These are phyloP conservation scores for Ophiostoma triangulosporum DNA, from an alignment of 2,329 filamentous ascomycete species.

Conservation along the genomic window DNA sequence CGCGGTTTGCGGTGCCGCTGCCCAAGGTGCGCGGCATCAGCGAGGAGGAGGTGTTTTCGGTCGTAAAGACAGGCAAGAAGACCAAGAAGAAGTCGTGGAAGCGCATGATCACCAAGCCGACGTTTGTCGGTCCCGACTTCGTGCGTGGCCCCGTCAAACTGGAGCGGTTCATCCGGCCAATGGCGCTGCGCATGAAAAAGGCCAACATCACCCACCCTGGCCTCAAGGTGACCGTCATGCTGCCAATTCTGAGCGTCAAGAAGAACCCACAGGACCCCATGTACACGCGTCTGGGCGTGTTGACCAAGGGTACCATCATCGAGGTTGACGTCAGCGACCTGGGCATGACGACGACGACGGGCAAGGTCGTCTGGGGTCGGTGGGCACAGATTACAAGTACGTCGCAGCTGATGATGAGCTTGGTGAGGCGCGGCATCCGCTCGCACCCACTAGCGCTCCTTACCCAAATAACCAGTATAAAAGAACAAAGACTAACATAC, in stretches of 20 bases:
- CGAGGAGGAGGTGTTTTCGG: constrained; percentile 76
- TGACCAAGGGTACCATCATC: constrained; percentile 67
- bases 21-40: constrained; percentile 89
- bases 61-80: constrained; percentile 79
- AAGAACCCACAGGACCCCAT: constrained; percentile 78
- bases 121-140: constrained; percentile 85
- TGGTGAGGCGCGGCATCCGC: neutral
- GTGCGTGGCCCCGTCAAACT: constrained; percentile 76
- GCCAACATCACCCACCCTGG: constrained; percentile 44
- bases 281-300: constrained; percentile 71
- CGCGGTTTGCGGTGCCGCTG: constrained; percentile 80
- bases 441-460: neutral
- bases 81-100: constrained; percentile 48
- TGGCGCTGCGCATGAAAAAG: constrained; percentile 57
- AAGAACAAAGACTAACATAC: neutral
- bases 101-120: constrained; percentile 60
- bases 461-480: neutral
- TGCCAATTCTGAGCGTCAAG: constrained; percentile 57
- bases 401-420: neutral
- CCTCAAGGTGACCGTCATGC: constrained; percentile 53
- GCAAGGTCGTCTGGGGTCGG: constrained; percentile 87
- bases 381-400: constrained; percentile 55
- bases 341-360: constrained; percentile 77
- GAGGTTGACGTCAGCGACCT: constrained; percentile 92
- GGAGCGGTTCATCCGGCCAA: constrained; percentile 37